Evolutionary conservation across 352 stramenopile species (phyloP).

Genomic region (Plasmopara muralis): DNA sequence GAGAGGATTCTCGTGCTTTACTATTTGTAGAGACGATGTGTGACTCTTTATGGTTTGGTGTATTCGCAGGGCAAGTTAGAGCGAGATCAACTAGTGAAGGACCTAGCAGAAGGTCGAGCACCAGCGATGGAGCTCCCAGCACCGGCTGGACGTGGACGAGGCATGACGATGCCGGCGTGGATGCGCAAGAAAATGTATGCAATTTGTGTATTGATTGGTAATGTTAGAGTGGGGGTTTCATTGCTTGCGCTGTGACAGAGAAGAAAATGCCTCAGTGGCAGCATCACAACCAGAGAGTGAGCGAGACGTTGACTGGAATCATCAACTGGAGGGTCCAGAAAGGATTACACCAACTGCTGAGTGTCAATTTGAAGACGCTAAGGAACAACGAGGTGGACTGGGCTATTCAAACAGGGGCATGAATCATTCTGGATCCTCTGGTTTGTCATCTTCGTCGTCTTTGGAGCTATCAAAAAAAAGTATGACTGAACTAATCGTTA

Average conservation of each 20-base stretch:
- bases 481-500: conserved; percentile 3
- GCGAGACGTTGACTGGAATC: conserved; percentile 19
- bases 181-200: conserved; percentile 89
- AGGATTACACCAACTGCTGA: conserved; percentile 2
- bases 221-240: conserved; percentile 11
- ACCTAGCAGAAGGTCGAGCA: conserved; percentile 62
- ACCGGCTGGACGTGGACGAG: conserved; percentile 67
- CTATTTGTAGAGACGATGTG: too few species aligned
- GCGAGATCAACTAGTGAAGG: conserved; percentile 58
- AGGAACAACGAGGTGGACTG: conserved; percentile 20
- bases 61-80: conserved; percentile 49
- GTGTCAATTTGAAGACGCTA: conserved; percentile 59
- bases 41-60: not conserved
- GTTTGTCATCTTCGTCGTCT: conserved; percentile 1
- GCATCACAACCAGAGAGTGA: conserved; percentile 24
- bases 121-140: conserved; percentile 38
- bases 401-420: conserved; percentile 28
- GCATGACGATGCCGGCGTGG: conserved; percentile 89
- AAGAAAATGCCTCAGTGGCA: conserved; percentile 36
- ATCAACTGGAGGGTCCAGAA: conserved; percentile 2
- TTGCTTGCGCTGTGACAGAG: conserved; percentile 29
- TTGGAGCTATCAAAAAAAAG: not conserved
- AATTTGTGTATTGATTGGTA: not conserved
- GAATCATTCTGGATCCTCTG: conserved; percentile 13
- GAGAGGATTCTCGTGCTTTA: too few species aligned